Base-by-base conservation (phyloP, 208 protist species). In the Zelonia costaricensis region DNA sequence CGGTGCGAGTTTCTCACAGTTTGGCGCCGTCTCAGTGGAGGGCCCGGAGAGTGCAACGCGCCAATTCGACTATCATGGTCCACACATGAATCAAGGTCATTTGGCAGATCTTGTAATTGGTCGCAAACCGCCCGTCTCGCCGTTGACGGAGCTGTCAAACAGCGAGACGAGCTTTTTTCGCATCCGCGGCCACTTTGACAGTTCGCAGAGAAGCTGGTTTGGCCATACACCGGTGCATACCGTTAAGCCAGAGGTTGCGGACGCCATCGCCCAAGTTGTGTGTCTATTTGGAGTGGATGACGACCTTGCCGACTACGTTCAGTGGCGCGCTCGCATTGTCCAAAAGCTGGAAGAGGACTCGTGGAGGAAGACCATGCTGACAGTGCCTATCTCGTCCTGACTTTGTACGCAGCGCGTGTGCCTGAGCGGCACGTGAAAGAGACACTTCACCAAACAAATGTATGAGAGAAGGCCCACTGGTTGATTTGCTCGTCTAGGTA, bases 181-280 rank as follows among this genome's bases (percentile, higher is more conserved):
- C 15, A 35, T 27, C 9, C 28, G 18, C 0, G 28, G 10, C 13
- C 54, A 45, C 40, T 74, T 74, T 35, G 65, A 60, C 20, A 67
- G 27, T 22, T 44, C 38, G 18, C 10, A 23, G 9, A 27, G 45
- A 25, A 66, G 30, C 16, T 69, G 73, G 54, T 83, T 74, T 54
- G 82, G 80, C 8, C 85, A 92, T 61, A 64, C 27, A 4, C 85
- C 85, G 4, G 85, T 92, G 33, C 85, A 92, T 40, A 88, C 82
- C 9, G 55, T 82, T 1, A 78, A 73, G 25, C 62, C 74, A 20
- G 51, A 74, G 5, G 60, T 92, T 28, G 38, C 70, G 0, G 67
- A 86, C 20, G 27, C 28, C 0, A 49, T 92, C 27, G 70, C 56
- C 1, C 16, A 60, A 12, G 22, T 87, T 5, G 60, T 79, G 13